These are phyloP conservation scores for Trichoderma sp. DNA, from an alignment of 2,329 filamentous ascomycete species.

Conservation along the genomic window DNA sequence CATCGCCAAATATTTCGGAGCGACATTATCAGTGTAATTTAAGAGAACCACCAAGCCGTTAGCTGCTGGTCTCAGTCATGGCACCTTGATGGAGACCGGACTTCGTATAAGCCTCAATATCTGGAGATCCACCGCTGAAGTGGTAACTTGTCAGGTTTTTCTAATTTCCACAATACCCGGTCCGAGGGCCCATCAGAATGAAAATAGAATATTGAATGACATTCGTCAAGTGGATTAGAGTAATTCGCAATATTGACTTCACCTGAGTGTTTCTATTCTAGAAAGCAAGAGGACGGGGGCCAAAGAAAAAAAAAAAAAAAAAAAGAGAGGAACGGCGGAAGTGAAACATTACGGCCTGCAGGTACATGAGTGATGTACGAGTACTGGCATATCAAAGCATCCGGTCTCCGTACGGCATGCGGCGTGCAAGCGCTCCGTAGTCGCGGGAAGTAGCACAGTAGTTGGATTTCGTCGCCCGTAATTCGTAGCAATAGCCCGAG, in stretches of 20 bases:
- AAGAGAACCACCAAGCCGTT: not conserved
- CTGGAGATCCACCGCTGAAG: constrained; percentile 3
- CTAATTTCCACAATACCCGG: constrained; percentile 9
- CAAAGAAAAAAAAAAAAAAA: not conserved
- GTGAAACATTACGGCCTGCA: not conserved
- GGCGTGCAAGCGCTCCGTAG: not conserved
- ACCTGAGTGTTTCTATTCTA: constrained; percentile 6
- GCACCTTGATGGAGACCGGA: not conserved
- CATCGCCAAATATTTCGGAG: not conserved
- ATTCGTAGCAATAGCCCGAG: not conserved
- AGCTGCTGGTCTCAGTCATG: not conserved
- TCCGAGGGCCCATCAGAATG: not conserved
- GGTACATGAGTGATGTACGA: constrained; percentile 1
- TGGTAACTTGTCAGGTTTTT: not conserved
- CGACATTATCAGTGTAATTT: constrained; percentile 11
- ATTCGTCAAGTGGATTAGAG: not conserved
- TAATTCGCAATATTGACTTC: not conserved
- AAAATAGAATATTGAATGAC: constrained; percentile 7
- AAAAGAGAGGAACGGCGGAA: not conserved
- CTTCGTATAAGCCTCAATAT: constrained; percentile 9
- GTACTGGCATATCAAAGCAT: not conserved
- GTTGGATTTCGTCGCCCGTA: not conserved
- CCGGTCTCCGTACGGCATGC: not conserved
- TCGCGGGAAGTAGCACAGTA: not conserved
- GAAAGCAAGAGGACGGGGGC: not conserved